phyloP scores from a whole-genome alignment of 371 early-diverging fungal species.

The Phascolomyces articulosus region DNA sequence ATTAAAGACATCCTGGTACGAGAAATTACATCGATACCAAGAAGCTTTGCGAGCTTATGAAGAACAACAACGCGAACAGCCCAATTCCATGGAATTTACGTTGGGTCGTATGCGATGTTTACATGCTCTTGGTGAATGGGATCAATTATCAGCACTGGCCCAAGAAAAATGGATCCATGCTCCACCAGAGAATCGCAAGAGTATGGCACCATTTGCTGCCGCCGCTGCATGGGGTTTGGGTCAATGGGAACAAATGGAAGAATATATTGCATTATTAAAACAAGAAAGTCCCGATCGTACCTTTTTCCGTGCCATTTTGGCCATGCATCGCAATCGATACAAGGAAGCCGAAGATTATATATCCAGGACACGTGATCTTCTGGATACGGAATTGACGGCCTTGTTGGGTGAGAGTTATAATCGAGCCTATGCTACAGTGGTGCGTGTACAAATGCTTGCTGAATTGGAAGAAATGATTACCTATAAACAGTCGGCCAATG shows the following conservation, averaged over 20 bases:
- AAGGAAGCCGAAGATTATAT: constrained; percentile 79
- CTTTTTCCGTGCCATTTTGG: constrained; percentile 88
- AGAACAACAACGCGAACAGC: constrained; percentile 78
- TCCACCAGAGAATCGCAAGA: constrained; percentile 54
- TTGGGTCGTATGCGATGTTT: constrained; percentile 93
- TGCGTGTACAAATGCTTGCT: constrained; percentile 95
- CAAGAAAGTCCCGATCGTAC: constrained; percentile 72
- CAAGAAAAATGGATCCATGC: constrained; percentile 83
- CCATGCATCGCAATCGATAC: constrained; percentile 84
- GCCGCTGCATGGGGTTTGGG: constrained; percentile 96
- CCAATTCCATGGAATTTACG: constrained; percentile 73
- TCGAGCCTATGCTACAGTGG: constrained; percentile 87
- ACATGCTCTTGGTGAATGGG: constrained; percentile 95
- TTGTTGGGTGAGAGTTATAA: constrained; percentile 94
- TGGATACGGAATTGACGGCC: constrained; percentile 91
- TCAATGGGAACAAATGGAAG: constrained; percentile 92
- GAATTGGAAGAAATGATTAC: constrained; percentile 96
- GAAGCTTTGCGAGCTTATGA: constrained; percentile 93
- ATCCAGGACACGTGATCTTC: constrained; percentile 80
- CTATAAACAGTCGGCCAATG: constrained; percentile 85
- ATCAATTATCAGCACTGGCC: constrained; percentile 78
- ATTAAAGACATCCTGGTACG: constrained; percentile 93
- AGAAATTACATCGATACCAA: constrained; percentile 94
- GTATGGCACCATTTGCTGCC: constrained; percentile 88
- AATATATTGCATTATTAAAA: constrained; percentile 84